Percentiles rank a stretch among this genome's conserved stretches.
These are phyloP conservation scores for Chlorencoelia australis DNA, from an alignment of 2,329 filamentous ascomycete genomes.

Conservation along the genomic window DNA sequence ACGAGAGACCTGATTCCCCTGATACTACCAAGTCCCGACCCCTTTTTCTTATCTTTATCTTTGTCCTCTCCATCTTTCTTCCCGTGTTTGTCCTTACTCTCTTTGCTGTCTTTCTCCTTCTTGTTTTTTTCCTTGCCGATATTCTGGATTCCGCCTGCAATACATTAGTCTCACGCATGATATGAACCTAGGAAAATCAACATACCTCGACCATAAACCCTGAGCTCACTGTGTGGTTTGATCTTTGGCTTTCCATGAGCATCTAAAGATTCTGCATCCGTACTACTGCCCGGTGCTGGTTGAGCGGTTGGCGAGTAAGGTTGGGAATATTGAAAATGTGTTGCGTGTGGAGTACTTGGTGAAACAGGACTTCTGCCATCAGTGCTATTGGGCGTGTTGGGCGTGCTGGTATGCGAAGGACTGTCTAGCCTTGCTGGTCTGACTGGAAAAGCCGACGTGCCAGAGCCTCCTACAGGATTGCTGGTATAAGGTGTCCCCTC, in stretches of 20 bases:
- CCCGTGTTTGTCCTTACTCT: too few relatives aligned
- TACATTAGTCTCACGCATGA: not conserved
- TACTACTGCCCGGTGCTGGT: constrained; percentile 2
- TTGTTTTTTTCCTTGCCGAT: not conserved
- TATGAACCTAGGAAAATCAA: constrained; percentile 7
- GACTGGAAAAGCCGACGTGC: not conserved
- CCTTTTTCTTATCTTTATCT: constrained; percentile 3
- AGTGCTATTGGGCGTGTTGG: not conserved
- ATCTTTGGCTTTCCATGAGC: constrained; percentile 34
- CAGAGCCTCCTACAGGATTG: too few relatives aligned
- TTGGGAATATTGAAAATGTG: too few relatives aligned
- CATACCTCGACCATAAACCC: constrained; percentile 46
- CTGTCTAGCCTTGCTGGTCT: not conserved
- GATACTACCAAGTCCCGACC: not conserved
- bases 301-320: too few relatives aligned
- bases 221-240: constrained; percentile 36
- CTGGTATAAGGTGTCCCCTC: too few relatives aligned
- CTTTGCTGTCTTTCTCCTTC: not conserved
- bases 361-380: not conserved
- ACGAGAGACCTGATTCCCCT: not conserved
- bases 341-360: not conserved
- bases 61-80: not conserved
- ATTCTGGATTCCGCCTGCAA: not conserved
- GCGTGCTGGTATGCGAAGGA: too few relatives aligned
- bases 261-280: constrained; percentile 24